These are phyloP conservation scores for Penicillium turbatum DNA, from an alignment of 495 filamentous ascomycete species.

Conservation along the genomic window DNA sequence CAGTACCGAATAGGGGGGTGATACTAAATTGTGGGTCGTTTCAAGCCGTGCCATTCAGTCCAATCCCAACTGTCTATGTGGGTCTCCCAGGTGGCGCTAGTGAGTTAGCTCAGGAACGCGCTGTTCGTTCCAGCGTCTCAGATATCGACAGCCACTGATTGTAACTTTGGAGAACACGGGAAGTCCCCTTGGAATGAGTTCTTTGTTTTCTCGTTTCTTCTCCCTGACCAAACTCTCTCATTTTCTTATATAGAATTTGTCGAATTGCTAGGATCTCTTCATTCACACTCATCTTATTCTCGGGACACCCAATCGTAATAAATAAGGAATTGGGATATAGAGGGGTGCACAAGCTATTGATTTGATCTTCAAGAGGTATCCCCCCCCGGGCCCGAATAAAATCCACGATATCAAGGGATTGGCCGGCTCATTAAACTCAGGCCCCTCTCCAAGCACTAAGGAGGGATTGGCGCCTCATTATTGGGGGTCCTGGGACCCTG, in stretches of 20 bases:
- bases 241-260: no score
- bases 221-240: not conserved
- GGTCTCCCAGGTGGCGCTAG: conserved; percentile 12
- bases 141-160: not conserved
- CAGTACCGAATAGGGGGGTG: not conserved
- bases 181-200: not conserved
- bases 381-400: conserved; percentile 1
- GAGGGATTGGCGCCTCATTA: conserved; percentile 2
- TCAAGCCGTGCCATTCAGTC: conserved; percentile 10
- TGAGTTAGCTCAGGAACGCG: conserved; percentile 10
- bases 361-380: not conserved
- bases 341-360: not conserved
- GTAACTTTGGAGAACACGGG: not conserved
- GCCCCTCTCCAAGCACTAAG: conserved; percentile 7
- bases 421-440: conserved; percentile 12
- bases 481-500: not conserved
- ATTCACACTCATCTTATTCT: conserved; percentile 2
- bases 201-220: not conserved
- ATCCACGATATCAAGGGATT: conserved; percentile 18
- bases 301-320: conserved; percentile 10
- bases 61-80: conserved; percentile 17
- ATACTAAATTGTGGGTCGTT: conserved; percentile 7
- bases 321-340: not conserved
- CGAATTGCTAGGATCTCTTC: no score
- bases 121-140: conserved; percentile 9